Conservation (phyloP, 164 flowering plant genomes). For the Tetracentron sinense region DNA sequence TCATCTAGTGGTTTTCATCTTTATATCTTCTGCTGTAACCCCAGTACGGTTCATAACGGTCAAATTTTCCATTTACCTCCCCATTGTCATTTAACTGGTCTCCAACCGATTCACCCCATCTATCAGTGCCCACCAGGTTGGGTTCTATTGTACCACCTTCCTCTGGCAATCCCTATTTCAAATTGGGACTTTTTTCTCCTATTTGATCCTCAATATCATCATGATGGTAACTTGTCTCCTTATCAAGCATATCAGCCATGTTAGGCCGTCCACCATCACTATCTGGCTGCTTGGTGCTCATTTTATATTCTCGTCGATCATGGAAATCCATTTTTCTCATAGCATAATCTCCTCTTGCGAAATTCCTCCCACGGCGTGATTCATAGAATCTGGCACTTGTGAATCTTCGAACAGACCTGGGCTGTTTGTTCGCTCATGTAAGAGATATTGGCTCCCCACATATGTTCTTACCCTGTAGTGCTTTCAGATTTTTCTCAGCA, state of each 20-base stretch:
- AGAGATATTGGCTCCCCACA: constrained; percentile 42
- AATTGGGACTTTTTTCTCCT: constrained; percentile 17
- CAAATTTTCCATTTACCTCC: constrained; percentile 33
- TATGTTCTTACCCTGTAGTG: constrained; percentile 36
- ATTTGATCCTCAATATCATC: constrained; percentile 13
- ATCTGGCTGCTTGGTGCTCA: constrained; percentile 14
- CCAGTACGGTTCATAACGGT: constrained; percentile 41
- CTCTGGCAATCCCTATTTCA: constrained; percentile 17
- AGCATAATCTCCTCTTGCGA: constrained; percentile 14
- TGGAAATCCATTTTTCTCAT: constrained; percentile 18
- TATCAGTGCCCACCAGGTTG: constrained; percentile 31
- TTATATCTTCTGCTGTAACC: constrained; percentile 28
- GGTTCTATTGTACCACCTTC: constrained; percentile 21
- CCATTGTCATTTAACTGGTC: constrained; percentile 19
- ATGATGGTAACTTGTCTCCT: constrained; percentile 15
- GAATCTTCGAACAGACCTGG: constrained; percentile 21
- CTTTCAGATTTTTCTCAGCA: constrained; percentile 46
- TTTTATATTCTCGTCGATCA: constrained; percentile 16
- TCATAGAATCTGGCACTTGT: constrained; percentile 20
- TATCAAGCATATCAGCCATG: constrained; percentile 17
- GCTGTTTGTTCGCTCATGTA: constrained; percentile 56
- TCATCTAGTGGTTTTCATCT: constrained; percentile 18
- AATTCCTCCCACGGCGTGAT: constrained; percentile 18
- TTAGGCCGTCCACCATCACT: constrained; percentile 5
- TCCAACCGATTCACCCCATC: constrained; percentile 39